phyloP scores from a whole-genome alignment of 1,284 basidiomycete species.

The Singerocomus rubriflavus region DNA sequence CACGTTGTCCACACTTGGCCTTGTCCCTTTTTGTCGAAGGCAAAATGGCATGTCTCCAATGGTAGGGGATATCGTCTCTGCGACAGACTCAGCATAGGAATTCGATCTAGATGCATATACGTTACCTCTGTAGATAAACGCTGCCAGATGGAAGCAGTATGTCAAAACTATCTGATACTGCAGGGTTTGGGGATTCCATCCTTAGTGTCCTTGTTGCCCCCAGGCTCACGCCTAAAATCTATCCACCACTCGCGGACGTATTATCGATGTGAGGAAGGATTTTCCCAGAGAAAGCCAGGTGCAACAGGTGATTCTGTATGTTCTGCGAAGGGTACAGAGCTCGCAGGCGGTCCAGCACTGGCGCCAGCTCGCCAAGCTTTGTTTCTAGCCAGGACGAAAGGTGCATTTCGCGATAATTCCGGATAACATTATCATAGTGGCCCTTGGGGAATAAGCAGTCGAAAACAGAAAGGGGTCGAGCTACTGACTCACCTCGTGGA shows the following conservation, averaged over 20 bases:
- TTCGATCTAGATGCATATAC: not conserved
- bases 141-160: slow-evolving; percentile 67
- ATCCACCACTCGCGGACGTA: slow-evolving; percentile 71
- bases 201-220: slow-evolving; percentile 67
- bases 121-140: slow-evolving; percentile 72
- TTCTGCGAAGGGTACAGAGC: slow-evolving; percentile 50
- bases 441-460: slow-evolving; percentile 42
- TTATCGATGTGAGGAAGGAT: slow-evolving; percentile 87
- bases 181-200: slow-evolving; percentile 46
- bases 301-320: slow-evolving; percentile 79
- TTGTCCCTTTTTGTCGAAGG: slow-evolving; percentile 22
- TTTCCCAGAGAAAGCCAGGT: slow-evolving; percentile 73
- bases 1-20: slow-evolving; percentile 48
- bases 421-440: slow-evolving; percentile 87
- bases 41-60: slow-evolving; percentile 66
- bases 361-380: slow-evolving; percentile 42
- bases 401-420: slow-evolving; percentile 76
- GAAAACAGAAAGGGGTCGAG: not conserved
- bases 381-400: slow-evolving; percentile 63
- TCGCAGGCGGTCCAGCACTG: slow-evolving; percentile 55
- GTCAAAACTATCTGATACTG: slow-evolving; percentile 41
- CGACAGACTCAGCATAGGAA: slow-evolving; percentile 8
- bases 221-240: slow-evolving; percentile 82
- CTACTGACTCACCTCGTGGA: slow-evolving; percentile 60
- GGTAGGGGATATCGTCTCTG: slow-evolving; percentile 62